These are phyloP conservation scores for Saccharomycodes ludwigii DNA, from an alignment of 805 yeast species.

Conservation along the genomic window DNA sequence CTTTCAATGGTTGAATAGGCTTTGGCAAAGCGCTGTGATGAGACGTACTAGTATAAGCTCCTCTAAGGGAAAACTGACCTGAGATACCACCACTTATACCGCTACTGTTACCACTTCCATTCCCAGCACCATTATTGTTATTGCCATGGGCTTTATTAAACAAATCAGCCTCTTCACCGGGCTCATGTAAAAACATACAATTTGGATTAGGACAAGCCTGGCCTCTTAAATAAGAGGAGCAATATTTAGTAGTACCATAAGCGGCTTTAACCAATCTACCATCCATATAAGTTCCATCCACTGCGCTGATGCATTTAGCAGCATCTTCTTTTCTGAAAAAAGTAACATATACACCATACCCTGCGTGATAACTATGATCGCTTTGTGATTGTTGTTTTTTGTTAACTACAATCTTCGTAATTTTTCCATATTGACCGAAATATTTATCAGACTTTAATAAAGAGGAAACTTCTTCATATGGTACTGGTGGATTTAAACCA, in stretches of 20 bases:
- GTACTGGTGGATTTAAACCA: constrained; percentile 78
- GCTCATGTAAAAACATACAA: constrained; percentile 98
- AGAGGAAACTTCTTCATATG: constrained; percentile 75
- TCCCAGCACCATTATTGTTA: neutral
- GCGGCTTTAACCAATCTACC: constrained; percentile 88
- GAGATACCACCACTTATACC: constrained; percentile 1
- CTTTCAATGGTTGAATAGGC: constrained; percentile 9
- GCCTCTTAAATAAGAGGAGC: constrained; percentile 91
- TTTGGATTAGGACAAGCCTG: constrained; percentile 96
- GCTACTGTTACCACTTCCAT: constrained; percentile 1
- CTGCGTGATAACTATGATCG: constrained; percentile 44
- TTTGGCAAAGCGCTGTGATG: constrained; percentile 44
- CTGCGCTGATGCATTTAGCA: constrained; percentile 79
- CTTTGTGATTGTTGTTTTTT: too few relatives aligned
- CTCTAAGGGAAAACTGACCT: too few relatives aligned
- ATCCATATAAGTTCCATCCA: constrained; percentile 85
- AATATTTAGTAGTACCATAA: constrained; percentile 96
- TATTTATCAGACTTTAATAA: constrained; percentile 80
- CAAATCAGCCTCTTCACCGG: constrained; percentile 98
- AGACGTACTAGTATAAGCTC: constrained; percentile 7
- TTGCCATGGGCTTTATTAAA: constrained; percentile 47
- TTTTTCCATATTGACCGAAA: constrained; percentile 97
- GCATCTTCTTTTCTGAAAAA: constrained; percentile 93
- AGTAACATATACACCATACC: constrained; percentile 92
- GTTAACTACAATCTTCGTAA: constrained; percentile 86